Evolutionary conservation across 106 monocot species (phyloP).

Genomic region (Hemerocallis citrina): DNA sequence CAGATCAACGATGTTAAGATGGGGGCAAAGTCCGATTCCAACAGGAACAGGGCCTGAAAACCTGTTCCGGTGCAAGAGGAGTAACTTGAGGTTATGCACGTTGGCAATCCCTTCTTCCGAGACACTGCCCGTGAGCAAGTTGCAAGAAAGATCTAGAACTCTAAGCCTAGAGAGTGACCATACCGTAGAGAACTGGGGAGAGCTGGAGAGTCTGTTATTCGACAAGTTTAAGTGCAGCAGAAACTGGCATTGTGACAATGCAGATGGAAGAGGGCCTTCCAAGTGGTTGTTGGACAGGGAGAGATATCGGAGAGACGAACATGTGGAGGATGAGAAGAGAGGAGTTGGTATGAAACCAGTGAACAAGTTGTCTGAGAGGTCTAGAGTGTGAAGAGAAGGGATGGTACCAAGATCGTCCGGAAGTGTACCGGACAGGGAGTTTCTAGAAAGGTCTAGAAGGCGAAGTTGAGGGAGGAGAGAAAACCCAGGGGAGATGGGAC

Average conservation of each 20-base stretch:
- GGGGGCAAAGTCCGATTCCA: conserved; percentile 49
- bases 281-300: conserved; percentile 42
- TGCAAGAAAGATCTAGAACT: conserved; percentile 55
- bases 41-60: conserved; percentile 52
- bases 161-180: conserved; percentile 38
- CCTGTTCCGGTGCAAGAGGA: conserved; percentile 39
- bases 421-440: conserved; percentile 43
- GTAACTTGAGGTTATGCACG: conserved; percentile 50
- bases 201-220: conserved; percentile 54
- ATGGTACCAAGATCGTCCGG: conserved; percentile 20
- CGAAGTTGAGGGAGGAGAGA: conserved; percentile 26
- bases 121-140: conserved; percentile 47
- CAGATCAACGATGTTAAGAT: conserved; percentile 47
- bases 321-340: conserved; percentile 8
- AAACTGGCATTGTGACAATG: conserved; percentile 31
- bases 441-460: conserved; percentile 52
- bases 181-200: conserved; percentile 17
- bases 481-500: neutral
- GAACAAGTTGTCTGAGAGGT: conserved; percentile 4
- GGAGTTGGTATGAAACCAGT: conserved; percentile 2
- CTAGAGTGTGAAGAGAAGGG: conserved; percentile 3
- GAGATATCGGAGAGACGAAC: conserved; percentile 43
- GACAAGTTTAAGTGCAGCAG: conserved; percentile 65
- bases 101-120: conserved; percentile 26
- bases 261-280: conserved; percentile 39